Conservation (phyloP, 2,329 filamentous ascomycete genomes). For the Metarhizium sp. region DNA sequence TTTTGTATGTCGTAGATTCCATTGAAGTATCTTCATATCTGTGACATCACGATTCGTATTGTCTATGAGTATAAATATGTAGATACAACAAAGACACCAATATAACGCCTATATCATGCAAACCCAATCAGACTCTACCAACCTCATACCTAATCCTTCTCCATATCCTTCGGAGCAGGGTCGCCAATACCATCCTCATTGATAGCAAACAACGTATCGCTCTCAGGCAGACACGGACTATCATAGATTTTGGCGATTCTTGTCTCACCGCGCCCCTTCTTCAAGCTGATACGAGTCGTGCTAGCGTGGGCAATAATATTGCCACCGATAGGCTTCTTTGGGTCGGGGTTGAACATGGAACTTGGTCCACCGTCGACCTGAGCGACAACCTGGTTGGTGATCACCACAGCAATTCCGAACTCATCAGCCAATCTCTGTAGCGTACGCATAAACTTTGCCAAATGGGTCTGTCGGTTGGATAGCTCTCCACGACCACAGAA, state of each 20-base stretch:
- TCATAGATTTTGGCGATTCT: conserved; percentile 99
- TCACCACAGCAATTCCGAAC: conserved; percentile 96
- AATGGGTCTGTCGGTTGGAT: conserved; percentile 81
- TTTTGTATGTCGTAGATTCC: no score
- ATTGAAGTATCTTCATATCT: no score
- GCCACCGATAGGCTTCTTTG: conserved; percentile 97
- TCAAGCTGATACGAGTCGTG: conserved; percentile 86
- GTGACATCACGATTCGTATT: no score
- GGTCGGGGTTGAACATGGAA: conserved; percentile 98
- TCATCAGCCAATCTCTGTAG: conserved; percentile 69
- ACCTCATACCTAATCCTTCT: conserved; percentile 53
- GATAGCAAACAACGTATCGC: conserved; percentile 93
- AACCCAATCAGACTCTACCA: background rate
- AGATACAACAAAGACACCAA: background rate
- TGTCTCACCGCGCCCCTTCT: conserved; percentile 92
- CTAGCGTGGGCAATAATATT: conserved; percentile 98
- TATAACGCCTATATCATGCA: background rate
- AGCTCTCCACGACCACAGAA: conserved; percentile 95
- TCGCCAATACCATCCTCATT: conserved; percentile 95
- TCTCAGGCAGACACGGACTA: conserved; percentile 92
- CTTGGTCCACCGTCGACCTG: conserved; percentile 95
- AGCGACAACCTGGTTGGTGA: conserved; percentile 97
- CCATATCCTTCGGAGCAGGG: conserved; percentile 87
- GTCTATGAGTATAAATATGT: background rate
- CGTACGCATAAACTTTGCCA: conserved; percentile 82